Percentiles rank a stretch among this genome's conserved stretches.
Conservation (phyloP, 1,284 basidiomycete genomes). For the Rhizopogon hawkerae region DNA sequence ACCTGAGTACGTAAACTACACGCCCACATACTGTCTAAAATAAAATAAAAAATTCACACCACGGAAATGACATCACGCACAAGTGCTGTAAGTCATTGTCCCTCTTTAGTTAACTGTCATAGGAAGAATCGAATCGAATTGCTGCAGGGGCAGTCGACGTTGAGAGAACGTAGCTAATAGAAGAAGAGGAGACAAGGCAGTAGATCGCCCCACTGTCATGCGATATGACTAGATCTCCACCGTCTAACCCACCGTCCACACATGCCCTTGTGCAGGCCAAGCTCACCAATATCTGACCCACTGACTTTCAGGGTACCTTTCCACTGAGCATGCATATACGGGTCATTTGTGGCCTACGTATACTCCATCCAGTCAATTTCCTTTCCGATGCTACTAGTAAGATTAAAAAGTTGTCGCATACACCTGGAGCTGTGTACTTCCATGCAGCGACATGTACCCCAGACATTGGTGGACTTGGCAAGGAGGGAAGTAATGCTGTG, state of each 20-base stretch:
- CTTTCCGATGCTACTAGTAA: constrained; percentile 24
- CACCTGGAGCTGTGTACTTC: constrained; percentile 46
- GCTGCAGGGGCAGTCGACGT: not conserved
- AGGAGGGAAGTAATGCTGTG: constrained; percentile 43
- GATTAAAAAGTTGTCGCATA: constrained; percentile 49
- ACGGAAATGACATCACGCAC: not conserved
- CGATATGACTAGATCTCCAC: constrained; percentile 26
- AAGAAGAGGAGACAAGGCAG: not conserved
- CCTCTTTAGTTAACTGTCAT: not conserved
- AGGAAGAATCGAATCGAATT: not conserved
- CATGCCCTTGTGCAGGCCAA: constrained; percentile 44
- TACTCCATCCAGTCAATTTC: constrained; percentile 45
- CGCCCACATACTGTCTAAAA: not conserved
- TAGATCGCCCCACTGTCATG: not conserved
- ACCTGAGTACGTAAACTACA: not conserved
- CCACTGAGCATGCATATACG: constrained; percentile 30
- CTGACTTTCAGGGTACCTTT: constrained; percentile 38
- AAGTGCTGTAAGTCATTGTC: not conserved
- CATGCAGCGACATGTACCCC: constrained; percentile 55
- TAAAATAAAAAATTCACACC: not conserved
- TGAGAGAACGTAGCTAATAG: not conserved
- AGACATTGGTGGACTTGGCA: constrained; percentile 31
- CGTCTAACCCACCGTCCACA: constrained; percentile 55
- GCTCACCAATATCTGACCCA: constrained; percentile 39
- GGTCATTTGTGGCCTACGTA: constrained; percentile 22